phyloP scores from a whole-genome alignment of 805 yeast genomes.

The Candida namnaoensis region DNA sequence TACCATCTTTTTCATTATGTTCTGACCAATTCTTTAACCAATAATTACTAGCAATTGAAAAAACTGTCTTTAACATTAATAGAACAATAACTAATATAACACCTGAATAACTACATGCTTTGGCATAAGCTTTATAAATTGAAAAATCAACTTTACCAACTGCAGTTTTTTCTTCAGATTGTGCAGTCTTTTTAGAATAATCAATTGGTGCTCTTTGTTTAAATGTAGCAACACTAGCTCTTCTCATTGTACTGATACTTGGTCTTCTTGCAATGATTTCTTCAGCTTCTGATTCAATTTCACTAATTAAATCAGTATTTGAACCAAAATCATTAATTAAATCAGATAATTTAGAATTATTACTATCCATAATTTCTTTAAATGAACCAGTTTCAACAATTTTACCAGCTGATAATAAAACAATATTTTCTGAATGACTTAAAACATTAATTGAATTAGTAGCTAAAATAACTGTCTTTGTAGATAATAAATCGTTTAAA shows the following conservation, averaged over 20 bases:
- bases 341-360: slow-evolving; percentile 23
- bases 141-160: slow-evolving; percentile 49
- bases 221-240: slow-evolving; percentile 61
- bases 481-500: slow-evolving; percentile 39
- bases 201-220: slow-evolving; percentile 27
- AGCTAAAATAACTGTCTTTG: slow-evolving; percentile 46
- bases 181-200: slow-evolving; percentile 30
- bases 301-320: slow-evolving; percentile 11
- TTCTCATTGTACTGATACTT: slow-evolving; percentile 23
- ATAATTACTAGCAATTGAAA: slow-evolving; percentile 37
- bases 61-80: slow-evolving; percentile 26
- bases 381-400: slow-evolving; percentile 55
- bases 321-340: slow-evolving; percentile 20
- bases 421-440: slow-evolving; percentile 50
- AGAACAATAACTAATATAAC: slow-evolving; percentile 29
- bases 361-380: slow-evolving; percentile 31
- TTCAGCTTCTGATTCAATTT: slow-evolving; percentile 3
- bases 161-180: slow-evolving; percentile 43
- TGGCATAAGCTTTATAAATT: slow-evolving; percentile 45
- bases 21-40: slow-evolving; percentile 72
- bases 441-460: slow-evolving; percentile 52
- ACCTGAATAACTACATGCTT: slow-evolving; percentile 49
- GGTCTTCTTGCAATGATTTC: slow-evolving; percentile 5
- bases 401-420: slow-evolving; percentile 43
- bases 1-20: slow-evolving; percentile 28